Base-by-base conservation (phyloP, 768 basidiomycete species). In the Collybiopsis confluens region DNA sequence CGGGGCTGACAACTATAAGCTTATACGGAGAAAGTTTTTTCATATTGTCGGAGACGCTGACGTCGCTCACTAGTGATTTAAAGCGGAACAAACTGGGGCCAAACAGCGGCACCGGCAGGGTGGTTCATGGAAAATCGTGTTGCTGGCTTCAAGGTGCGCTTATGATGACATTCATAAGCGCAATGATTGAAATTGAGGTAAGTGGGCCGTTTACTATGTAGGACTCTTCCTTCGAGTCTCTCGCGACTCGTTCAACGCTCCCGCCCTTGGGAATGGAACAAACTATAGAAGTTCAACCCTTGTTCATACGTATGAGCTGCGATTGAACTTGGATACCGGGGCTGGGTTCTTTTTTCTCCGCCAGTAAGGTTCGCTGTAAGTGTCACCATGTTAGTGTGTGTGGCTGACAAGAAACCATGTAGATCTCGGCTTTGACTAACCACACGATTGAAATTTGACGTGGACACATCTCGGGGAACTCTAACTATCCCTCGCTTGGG, bases 51-150 rank as follows among this genome's bases (percentile, higher is more conserved):
- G 78, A 60, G 78, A 80, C 50, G 73, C 70, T 46, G 79, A 79
- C 76, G 77, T 58, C 53, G 73, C 60, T 7, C 41, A 4, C 11
- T 3, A 76, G 77, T 85, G 84, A 61, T 78, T 8, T 81, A 77
- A 60, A 83, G 83, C 2, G 83, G 83, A 26, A 85, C 83, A 1
- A 83, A 85, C 46, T 83, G 81, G 81, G 83, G 82, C 0, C 73
- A 78, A 46, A 81, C 80, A 1, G 65, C 78, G 1, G 74, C 79
- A 59, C 82, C 82, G 2, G 79, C 73, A 59, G 73, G 73, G 73
- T 52, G 13, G 65, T 77, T 79, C 55, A 76, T 76, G 55, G 78
- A 80, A 61, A 78, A 76, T 56, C 70, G 77, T 7, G 67, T 79
- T n/a, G 72, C 75, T 1, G 66, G 64, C 64, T 75, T 20, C 76